Evolutionary conservation across 129 eudicot species (phyloP), one percentile per base, ranked within the genome.

Genomic region (Solidago caesia): DNA sequence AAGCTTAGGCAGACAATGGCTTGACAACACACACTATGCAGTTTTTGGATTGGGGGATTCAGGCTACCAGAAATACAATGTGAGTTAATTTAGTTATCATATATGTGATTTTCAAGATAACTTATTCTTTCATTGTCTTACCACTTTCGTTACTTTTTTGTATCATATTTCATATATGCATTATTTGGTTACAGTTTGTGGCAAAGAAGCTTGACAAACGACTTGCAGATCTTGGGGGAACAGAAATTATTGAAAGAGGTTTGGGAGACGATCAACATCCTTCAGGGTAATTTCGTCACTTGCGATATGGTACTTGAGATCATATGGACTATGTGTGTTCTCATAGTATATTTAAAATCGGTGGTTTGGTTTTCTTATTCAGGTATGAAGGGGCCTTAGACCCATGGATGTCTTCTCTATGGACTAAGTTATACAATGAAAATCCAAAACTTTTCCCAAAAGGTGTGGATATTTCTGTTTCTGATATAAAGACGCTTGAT

Each of bases 31-130:
- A 67, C 68, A 85, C 52, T 94, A 90, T 72, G 93, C 96, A 0
- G 94, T 94, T 21, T 94, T 94, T 87, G 99, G 99, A 83, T 85
- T 94, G 87, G 99, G 99, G 14, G 99, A 94, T 78, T 94, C 99
- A 3, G 84, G 96, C 71, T 94, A 94, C 88, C 96, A 90, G 79
- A 94, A 94, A 75, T 94, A 94, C 75, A 94, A 94, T 91, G 98
- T 94, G 81, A 81, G 85, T 73, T 60, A 63, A 72, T 79, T 58
- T 43, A 45, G 41, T 58, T 60, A 71, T 71, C 42, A 70, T 81
- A 10, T 67, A 4, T 59, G 6, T 27, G 49, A 25, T 25, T 56
- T 52, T 64, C 13, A 44, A 56, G 61, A 45, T 25, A 55, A 9
- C n/a, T 76, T 42, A 12, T n/a, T 43, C 46, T 57, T 12, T 47